Percentiles rank a stretch among this genome's conserved stretches.
Conservation (phyloP, 2,329 filamentous ascomycete species). For the Diaporthe helianthi region DNA sequence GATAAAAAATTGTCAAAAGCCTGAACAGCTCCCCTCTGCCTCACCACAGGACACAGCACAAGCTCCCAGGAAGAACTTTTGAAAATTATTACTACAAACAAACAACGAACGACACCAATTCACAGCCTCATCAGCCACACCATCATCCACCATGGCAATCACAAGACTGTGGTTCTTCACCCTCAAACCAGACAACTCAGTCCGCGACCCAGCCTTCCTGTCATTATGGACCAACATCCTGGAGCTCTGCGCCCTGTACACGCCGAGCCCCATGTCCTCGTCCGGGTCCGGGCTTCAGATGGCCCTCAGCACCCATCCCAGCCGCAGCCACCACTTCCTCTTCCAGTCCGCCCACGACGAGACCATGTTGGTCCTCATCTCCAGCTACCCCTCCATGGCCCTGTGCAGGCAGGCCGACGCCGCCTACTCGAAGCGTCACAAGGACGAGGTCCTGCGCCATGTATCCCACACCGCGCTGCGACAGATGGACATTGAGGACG, state of each 20-base stretch:
- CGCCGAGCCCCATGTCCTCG: constrained; percentile 12
- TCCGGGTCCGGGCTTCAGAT: constrained; percentile 13
- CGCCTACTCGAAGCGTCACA: constrained; percentile 29
- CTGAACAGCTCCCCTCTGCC: background rate
- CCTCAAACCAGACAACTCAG: constrained; percentile 20
- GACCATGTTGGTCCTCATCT: constrained; percentile 31
- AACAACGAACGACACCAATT: background rate
- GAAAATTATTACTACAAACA: background rate
- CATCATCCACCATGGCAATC: constrained; percentile 31
- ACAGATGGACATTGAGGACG: constrained; percentile 32
- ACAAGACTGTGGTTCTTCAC: constrained; percentile 35
- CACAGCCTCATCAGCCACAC: background rate
- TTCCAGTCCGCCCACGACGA: constrained; percentile 23
- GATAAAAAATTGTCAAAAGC: background rate
- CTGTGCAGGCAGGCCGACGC: constrained; percentile 33
- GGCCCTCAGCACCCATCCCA: constrained; percentile 22
- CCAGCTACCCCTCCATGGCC: constrained; percentile 32
- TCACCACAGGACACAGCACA: background rate
- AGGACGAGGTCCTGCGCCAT: constrained; percentile 17
- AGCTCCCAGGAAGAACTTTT: background rate
- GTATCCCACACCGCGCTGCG: constrained; percentile 23
- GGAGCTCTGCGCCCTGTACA: constrained; percentile 33
- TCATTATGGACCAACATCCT: constrained; percentile 29
- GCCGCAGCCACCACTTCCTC: constrained; percentile 33
- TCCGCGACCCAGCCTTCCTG: constrained; percentile 30